Percentiles rank a stretch among this genome's conserved stretches.
phyloP scores from a whole-genome alignment of 208 protist species.

The Trypanosoma lewisi region DNA sequence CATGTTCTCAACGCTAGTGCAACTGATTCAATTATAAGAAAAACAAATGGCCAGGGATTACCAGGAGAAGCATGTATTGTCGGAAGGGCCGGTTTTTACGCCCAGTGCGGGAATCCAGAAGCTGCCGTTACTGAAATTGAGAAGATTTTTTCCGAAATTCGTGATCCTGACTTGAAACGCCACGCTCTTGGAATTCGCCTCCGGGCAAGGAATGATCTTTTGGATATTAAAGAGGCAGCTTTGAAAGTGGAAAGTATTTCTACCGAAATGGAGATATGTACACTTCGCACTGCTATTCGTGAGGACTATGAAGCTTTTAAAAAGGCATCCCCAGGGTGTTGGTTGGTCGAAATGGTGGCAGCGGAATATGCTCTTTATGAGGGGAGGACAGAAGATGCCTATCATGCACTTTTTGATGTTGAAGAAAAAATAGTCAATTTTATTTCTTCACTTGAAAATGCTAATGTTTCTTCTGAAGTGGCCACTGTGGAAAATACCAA shows the following conservation, averaged over 20 bases:
- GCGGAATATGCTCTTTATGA: constrained; percentile 81
- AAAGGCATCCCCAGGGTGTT: constrained; percentile 59
- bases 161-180: constrained; percentile 56
- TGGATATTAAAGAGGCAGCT: constrained; percentile 76
- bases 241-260: constrained; percentile 68
- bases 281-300: constrained; percentile 45
- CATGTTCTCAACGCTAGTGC: constrained; percentile 44
- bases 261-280: constrained; percentile 77
- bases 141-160: constrained; percentile 54
- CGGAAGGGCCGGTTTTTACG: constrained; percentile 45
- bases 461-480: constrained; percentile 28
- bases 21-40: constrained; percentile 67
- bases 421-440: constrained; percentile 55
- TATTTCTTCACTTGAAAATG: constrained; percentile 37
- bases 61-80: constrained; percentile 53
- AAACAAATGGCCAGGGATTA: constrained; percentile 71
- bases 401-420: constrained; percentile 50
- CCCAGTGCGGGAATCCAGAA: constrained; percentile 44
- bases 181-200: constrained; percentile 69
- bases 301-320: constrained; percentile 67
- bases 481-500: constrained; percentile 66
- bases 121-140: constrained; percentile 61
- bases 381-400: constrained; percentile 55
- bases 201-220: constrained; percentile 57
- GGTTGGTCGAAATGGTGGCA: constrained; percentile 67